phyloP scores from a whole-genome alignment of 2,329 filamentous ascomycete genomes.

The Trichophyton benhamiae region DNA sequence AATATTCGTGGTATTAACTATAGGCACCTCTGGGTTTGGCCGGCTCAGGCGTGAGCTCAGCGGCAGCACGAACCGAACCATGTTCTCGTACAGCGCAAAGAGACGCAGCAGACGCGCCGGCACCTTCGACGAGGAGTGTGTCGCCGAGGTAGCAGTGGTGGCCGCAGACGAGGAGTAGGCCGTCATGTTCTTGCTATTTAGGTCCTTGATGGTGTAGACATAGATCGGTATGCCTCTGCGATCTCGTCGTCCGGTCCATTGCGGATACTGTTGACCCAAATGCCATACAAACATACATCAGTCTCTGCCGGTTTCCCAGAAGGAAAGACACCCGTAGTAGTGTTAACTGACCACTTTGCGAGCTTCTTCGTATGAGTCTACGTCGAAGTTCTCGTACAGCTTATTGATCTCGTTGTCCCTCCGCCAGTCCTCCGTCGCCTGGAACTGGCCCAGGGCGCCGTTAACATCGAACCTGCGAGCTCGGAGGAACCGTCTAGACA shows the following conservation, averaged over 20 bases:
- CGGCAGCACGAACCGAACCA: constrained; percentile 76
- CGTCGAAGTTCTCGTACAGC: constrained; percentile 75
- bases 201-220: constrained; percentile 71
- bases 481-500: constrained; percentile 63
- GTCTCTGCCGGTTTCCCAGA: neutral
- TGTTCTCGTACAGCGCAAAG: constrained; percentile 87
- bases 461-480: constrained; percentile 67
- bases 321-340: neutral
- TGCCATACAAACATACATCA: neutral
- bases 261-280: constrained; percentile 54
- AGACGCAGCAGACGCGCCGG: constrained; percentile 68
- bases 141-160: constrained; percentile 41
- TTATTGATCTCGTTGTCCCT: constrained; percentile 63
- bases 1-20: constrained; percentile 87
- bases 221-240: constrained; percentile 84
- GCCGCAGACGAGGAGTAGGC: constrained; percentile 52
- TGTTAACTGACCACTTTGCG: constrained; percentile 48
- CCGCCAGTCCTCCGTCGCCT: constrained; percentile 79
- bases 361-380: constrained; percentile 71
- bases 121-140: constrained; percentile 45
- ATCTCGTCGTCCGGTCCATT: constrained; percentile 88
- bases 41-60: constrained; percentile 69
- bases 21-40: constrained; percentile 64
- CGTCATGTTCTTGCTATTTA: constrained; percentile 69
- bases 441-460: constrained; percentile 73